Evolutionary conservation across 2,329 filamentous ascomycete species (phyloP).

Genomic region (Aspergillus vadensis): DNA sequence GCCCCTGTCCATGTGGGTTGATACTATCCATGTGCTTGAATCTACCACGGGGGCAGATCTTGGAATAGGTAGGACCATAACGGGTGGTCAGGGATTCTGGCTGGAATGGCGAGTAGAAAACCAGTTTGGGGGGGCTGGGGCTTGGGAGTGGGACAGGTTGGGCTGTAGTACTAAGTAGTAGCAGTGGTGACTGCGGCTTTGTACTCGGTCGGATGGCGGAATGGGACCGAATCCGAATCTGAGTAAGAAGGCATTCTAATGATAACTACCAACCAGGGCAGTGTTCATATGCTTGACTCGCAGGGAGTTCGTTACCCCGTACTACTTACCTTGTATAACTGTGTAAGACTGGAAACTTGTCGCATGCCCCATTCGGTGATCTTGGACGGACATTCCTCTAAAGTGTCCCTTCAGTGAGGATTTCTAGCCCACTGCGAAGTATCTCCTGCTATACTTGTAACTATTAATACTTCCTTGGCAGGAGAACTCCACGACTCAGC

Average conservation of each 20-base stretch:
- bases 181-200: neutral
- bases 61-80: neutral
- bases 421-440: neutral
- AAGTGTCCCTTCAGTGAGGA: neutral
- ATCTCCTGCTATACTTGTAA: neutral
- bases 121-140: neutral
- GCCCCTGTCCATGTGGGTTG: conserved; percentile 1
- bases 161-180: too few relatives aligned
- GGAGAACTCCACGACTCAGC: neutral
- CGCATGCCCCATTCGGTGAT: neutral
- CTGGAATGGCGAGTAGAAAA: neutral
- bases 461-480: neutral
- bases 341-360: neutral
- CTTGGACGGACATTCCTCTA: neutral
- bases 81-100: neutral
- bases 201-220: neutral
- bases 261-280: neutral
- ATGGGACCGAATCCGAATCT: neutral
- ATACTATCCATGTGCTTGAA: neutral
- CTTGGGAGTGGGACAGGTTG: neutral
- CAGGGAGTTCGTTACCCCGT: neutral
- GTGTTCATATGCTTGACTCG: too few relatives aligned
- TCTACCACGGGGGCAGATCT: conserved; percentile 2
- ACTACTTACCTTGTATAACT: neutral
- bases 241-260: neutral